A percentile compares a stretch with the other conserved stretches of the same genome.
These are phyloP conservation scores for Mortierella sp. DNA, from an alignment of 371 early-diverging fungal species.

Conservation along the genomic window DNA sequence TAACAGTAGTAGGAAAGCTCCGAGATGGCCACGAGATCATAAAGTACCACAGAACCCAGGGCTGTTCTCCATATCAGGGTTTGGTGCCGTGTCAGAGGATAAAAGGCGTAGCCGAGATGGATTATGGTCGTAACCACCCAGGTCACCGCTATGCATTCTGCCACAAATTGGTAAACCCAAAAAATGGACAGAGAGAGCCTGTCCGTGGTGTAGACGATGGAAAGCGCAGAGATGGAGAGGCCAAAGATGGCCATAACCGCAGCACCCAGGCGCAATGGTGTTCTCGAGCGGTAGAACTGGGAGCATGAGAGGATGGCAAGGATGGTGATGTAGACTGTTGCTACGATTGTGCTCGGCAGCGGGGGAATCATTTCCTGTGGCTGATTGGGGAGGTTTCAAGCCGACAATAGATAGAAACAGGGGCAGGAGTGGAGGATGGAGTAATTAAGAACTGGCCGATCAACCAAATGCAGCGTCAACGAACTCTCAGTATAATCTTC, in stretches of 20 bases:
- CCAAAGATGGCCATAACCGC: conserved; percentile 50
- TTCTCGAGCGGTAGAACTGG: conserved; percentile 44
- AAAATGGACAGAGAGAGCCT: conserved; percentile 30
- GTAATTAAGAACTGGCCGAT: no score
- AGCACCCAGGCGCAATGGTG: conserved; percentile 45
- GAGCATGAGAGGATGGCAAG: conserved; percentile 36
- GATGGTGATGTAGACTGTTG: conserved; percentile 23
- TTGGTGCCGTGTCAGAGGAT: conserved; percentile 49
- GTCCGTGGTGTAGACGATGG: conserved; percentile 34
- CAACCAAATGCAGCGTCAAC: no score
- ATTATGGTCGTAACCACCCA: conserved; percentile 54
- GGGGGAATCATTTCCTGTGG: conserved; percentile 18
- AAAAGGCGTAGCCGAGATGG: conserved; percentile 54
- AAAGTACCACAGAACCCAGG: conserved; percentile 43
- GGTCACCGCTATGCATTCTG: conserved; percentile 44
- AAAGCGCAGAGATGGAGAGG: conserved; percentile 46
- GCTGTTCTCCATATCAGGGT: conserved; percentile 51
- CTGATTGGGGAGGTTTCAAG: no score
- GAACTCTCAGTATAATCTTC: no score
- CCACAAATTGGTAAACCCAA: conserved; percentile 49
- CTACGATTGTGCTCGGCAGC: conserved; percentile 34
- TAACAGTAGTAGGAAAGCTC: conserved; percentile 49
- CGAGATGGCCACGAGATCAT: conserved; percentile 38
- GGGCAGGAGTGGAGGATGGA: no score
- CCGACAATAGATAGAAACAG: no score